Conservation (phyloP, 768 basidiomycete genomes). For the Leccinum uliginosum region DNA sequence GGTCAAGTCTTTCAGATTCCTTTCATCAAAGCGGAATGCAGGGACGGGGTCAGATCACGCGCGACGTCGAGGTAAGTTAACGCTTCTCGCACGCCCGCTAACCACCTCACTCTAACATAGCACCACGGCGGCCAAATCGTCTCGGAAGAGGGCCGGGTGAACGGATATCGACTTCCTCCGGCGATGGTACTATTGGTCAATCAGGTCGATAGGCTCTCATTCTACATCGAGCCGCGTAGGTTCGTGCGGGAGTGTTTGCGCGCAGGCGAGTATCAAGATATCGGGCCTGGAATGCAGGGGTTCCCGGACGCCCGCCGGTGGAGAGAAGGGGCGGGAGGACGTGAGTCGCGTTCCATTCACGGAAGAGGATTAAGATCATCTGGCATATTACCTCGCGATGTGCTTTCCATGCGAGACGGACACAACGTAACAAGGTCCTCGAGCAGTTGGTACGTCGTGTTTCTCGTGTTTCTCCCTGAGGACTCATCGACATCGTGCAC, state of each 20-base stretch:
- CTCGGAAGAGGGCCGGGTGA: constrained; percentile 9
- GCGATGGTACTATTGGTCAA: constrained; percentile 22
- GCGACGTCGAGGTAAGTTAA: constrained; percentile 19
- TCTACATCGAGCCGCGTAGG: constrained; percentile 22
- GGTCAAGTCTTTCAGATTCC: constrained; percentile 27
- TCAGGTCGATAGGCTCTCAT: constrained; percentile 8
- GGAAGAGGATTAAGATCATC: constrained; percentile 36
- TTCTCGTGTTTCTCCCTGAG: no score
- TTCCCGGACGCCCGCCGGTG: constrained; percentile 20
- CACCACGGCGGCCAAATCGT: constrained; percentile 20
- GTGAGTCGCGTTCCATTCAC: constrained; percentile 32
- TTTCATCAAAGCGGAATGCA: constrained; percentile 26
- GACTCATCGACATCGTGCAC: no score
- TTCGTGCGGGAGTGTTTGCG: constrained; percentile 25
- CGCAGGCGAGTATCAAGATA: constrained; percentile 10
- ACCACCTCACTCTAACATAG: constrained; percentile 4
- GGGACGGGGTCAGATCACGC: constrained; percentile 14
- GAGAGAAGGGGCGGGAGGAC: not conserved
- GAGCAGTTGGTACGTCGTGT: constrained; percentile 42
- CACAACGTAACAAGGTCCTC: constrained; percentile 39
- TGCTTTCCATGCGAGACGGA: constrained; percentile 40
- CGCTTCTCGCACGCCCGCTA: no score
- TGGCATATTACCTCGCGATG: constrained; percentile 47
- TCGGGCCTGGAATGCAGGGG: not conserved
- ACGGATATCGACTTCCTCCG: constrained; percentile 24